phyloP scores from a whole-genome alignment of 805 yeast genomes.

The Candida lessepsii region DNA sequence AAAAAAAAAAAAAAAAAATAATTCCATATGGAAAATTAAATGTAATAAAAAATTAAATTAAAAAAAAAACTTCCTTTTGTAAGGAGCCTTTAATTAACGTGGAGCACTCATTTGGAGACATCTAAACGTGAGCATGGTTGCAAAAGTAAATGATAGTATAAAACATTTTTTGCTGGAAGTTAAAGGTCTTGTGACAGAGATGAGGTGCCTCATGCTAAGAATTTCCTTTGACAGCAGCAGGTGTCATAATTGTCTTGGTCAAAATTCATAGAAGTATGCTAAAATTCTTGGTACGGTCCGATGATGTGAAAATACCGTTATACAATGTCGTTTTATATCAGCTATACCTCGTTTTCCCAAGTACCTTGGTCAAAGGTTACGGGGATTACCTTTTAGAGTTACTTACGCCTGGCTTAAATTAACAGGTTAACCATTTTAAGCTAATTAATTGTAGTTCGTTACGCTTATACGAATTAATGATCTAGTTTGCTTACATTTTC shows the following conservation, averaged over 20 bases:
- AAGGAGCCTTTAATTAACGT: not conserved
- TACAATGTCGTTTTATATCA: not conserved
- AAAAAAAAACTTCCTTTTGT: constrained; percentile 1
- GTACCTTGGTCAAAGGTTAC: not conserved
- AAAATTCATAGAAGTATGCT: constrained; percentile 1
- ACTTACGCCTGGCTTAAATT: not conserved
- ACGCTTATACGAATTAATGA: no score
- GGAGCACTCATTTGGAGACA: not conserved
- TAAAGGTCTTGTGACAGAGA: no score
- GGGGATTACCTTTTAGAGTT: no score
- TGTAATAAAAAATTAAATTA: not conserved
- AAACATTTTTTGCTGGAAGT: no score
- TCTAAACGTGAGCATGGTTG: no score
- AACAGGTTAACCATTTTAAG: not conserved
- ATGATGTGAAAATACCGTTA: not conserved
- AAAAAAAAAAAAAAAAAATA: constrained; percentile 2
- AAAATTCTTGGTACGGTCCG: no score
- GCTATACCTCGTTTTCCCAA: constrained; percentile 3
- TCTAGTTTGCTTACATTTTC: no score
- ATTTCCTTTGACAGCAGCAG: no score
- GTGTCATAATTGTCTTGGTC: no score
- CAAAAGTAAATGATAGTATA: not conserved
- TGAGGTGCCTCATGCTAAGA: no score
- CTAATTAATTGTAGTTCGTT: not conserved
- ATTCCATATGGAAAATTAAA: constrained; percentile 7